Evolutionary conservation across 495 filamentous ascomycete genomes (phyloP).

Genomic region (Xylaria cubensis): DNA sequence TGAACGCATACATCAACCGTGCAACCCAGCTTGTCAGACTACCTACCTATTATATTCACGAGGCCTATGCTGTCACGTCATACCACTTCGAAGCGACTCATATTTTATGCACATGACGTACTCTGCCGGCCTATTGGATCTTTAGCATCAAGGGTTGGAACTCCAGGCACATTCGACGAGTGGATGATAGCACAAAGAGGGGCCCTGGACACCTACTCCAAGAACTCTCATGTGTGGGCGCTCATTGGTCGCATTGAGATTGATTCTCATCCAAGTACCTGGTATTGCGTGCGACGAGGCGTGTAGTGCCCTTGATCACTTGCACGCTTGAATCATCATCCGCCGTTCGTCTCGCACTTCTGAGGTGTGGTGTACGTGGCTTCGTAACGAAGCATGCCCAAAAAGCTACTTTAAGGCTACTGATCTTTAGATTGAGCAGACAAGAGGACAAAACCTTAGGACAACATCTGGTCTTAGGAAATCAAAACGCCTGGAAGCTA

Average conservation of each 20-base stretch:
- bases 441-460: background rate
- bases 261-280: background rate
- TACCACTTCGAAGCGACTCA: background rate
- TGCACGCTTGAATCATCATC: background rate
- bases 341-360: background rate
- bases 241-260: background rate
- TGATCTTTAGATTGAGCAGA: background rate
- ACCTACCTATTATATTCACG: background rate
- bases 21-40: background rate
- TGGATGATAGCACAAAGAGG: background rate
- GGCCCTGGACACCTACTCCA: conserved; percentile 28
- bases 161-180: background rate
- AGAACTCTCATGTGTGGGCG: background rate
- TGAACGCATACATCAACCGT: background rate
- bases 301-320: background rate
- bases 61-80: background rate
- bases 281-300: background rate
- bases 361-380: background rate
- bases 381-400: background rate
- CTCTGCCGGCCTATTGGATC: background rate
- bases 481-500: background rate
- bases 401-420: background rate
- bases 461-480: background rate
- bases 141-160: background rate
- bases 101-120: background rate